A percentile compares a stretch with the other conserved stretches of the same genome.
Conservation (phyloP, 306 rosid species). For the Ziziphus jujuba region DNA sequence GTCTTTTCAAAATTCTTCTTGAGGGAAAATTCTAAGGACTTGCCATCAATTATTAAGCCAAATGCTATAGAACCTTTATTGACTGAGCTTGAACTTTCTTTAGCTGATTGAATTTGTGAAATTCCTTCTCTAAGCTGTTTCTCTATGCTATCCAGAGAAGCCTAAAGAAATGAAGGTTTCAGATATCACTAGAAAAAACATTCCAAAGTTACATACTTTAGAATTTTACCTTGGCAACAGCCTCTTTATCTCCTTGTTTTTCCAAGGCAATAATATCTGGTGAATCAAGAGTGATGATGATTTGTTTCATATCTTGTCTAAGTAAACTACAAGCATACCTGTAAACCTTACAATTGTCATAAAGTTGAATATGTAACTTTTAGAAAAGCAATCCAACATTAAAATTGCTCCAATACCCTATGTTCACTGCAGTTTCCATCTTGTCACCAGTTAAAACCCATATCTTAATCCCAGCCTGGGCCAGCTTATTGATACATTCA, state of each 20-base stretch:
- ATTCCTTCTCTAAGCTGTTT: constrained; percentile 65
- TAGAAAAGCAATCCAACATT: constrained; percentile 15
- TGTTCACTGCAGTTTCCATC: constrained; percentile 90
- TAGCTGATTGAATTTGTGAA: constrained; percentile 44
- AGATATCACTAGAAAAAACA: constrained; percentile 27
- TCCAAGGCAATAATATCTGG: constrained; percentile 62
- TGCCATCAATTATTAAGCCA: constrained; percentile 84
- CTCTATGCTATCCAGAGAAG: constrained; percentile 58
- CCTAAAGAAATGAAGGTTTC: constrained; percentile 51
- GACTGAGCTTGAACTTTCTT: constrained; percentile 31
- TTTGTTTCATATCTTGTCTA: constrained; percentile 69
- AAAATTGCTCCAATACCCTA: constrained; percentile 53
- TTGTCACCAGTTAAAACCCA: constrained; percentile 97
- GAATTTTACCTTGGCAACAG: constrained; percentile 49
- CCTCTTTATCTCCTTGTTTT: constrained; percentile 62
- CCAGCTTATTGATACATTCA: constrained; percentile 71
- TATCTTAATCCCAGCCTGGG: constrained; percentile 73
- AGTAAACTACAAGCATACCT: constrained; percentile 91
- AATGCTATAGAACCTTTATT: constrained; percentile 37
- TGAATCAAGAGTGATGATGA: constrained; percentile 69
- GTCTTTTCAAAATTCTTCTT: constrained; percentile 42
- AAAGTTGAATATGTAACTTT: constrained; percentile 12
- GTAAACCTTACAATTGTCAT: constrained; percentile 18
- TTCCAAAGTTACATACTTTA: constrained; percentile 6
- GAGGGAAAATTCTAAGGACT: constrained; percentile 76